Percentiles rank a stretch among this genome's conserved stretches.
These are phyloP conservation scores for Aspergillus ibericus DNA, from an alignment of 2,329 filamentous ascomycete genomes.

Conservation along the genomic window DNA sequence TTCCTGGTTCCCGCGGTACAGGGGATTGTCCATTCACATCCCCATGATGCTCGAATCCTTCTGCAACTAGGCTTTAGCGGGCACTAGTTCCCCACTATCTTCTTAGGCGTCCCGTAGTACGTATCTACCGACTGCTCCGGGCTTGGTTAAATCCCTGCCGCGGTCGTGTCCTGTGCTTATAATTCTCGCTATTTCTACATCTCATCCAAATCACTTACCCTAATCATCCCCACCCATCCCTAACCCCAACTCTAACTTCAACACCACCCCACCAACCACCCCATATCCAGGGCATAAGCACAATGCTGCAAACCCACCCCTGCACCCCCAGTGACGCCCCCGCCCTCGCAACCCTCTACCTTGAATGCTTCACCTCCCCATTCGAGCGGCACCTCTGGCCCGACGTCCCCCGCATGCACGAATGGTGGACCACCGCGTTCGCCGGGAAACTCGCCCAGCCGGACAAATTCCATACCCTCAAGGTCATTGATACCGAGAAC, in stretches of 20 bases:
- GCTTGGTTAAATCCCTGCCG: too few species aligned
- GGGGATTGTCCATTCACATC: too few species aligned
- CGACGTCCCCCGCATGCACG: slow-evolving; percentile 21
- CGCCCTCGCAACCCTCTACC: slow-evolving; percentile 21
- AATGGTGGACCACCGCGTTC: slow-evolving; percentile 18
- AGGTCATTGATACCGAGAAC: slow-evolving; percentile 18
- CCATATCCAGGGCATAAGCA: neutral
- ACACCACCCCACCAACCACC: neutral
- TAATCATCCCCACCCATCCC: too few species aligned
- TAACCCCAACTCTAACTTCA: neutral
- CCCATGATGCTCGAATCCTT: too few species aligned
- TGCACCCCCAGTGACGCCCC: slow-evolving; percentile 19
- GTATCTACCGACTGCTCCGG: too few species aligned
- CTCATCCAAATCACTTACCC: too few species aligned
- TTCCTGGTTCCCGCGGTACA: too few species aligned
- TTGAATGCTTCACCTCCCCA: slow-evolving; percentile 23
- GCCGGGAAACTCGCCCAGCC: neutral
- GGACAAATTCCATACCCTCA: slow-evolving; percentile 4
- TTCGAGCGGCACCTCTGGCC: slow-evolving; percentile 28
- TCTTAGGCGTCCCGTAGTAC: too few species aligned
- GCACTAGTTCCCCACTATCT: too few species aligned
- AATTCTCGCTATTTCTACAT: too few species aligned
- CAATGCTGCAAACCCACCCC: slow-evolving; percentile 18
- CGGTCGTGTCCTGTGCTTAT: too few species aligned
- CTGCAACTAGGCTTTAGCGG: too few species aligned